Evolutionary conservation across 2,329 filamentous ascomycete genomes (phyloP).

Genomic region (Trichoderma breve): DNA sequence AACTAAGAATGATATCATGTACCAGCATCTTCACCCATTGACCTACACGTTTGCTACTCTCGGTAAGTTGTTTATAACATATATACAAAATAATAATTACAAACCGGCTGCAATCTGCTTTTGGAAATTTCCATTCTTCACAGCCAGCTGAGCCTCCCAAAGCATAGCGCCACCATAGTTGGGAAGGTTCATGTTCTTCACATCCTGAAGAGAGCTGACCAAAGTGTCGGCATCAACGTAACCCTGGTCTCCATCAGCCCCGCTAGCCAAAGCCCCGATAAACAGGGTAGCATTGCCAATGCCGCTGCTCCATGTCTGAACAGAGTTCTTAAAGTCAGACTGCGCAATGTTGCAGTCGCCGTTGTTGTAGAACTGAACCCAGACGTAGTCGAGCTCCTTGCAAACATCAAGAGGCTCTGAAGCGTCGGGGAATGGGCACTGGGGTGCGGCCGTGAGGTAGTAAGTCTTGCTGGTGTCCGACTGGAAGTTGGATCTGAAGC

Average conservation of each 20-base stretch:
- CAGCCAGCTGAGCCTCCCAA: neutral
- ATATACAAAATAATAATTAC: neutral
- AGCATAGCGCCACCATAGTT: neutral
- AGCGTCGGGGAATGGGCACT: neutral
- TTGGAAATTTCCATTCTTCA: neutral
- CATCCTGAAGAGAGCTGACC: neutral
- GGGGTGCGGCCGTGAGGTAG: neutral
- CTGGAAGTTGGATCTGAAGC: neutral
- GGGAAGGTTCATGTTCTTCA: neutral
- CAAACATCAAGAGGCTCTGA: neutral
- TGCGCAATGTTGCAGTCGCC: conserved; percentile 54
- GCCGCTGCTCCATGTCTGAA: conserved; percentile 61
- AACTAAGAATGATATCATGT: too few relatives aligned
- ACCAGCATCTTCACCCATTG: too few relatives aligned
- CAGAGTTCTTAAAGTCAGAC: conserved; percentile 56
- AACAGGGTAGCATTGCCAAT: conserved; percentile 60
- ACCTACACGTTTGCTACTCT: too few relatives aligned
- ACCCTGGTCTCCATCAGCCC: conserved; percentile 18
- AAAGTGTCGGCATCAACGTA: neutral
- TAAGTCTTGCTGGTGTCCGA: neutral
- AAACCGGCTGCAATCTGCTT: neutral
- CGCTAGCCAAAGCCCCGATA: conserved; percentile 56
- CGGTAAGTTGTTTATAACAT: neutral
- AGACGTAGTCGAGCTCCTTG: neutral
- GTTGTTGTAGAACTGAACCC: conserved; percentile 56